Evolutionary conservation across 805 yeast species (phyloP).

Genomic region (Osmozyma mogii): DNA sequence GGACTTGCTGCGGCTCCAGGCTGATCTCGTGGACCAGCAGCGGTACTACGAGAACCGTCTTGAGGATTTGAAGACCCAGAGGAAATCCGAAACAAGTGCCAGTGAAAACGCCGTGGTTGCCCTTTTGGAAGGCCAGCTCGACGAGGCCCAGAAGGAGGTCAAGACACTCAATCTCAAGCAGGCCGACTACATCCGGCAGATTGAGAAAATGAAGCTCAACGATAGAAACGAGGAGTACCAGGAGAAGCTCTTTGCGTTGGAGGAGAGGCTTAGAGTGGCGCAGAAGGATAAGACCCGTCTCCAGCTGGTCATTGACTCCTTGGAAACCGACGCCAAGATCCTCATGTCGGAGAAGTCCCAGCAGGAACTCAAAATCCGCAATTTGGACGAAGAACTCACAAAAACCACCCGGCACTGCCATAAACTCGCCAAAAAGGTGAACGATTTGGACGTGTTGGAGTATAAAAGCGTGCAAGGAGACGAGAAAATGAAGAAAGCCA

Average conservation of each 20-base stretch:
- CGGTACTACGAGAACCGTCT: conserved; percentile 24
- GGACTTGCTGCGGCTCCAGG: no score
- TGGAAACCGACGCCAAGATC: conserved; percentile 24
- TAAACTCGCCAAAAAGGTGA: conserved; percentile 22
- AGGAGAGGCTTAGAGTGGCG: not conserved
- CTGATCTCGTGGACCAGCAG: conserved; percentile 28
- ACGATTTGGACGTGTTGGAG: conserved; percentile 9
- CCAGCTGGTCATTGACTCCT: conserved; percentile 16
- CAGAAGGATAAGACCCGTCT: conserved; percentile 19
- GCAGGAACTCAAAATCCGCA: conserved; percentile 21
- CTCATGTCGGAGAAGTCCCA: conserved; percentile 21
- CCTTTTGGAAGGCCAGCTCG: conserved; percentile 26
- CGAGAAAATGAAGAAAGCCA: conserved; percentile 5
- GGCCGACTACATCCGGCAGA: not conserved
- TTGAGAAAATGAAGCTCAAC: not conserved
- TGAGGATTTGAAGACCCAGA: no score
- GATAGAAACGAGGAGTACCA: conserved; percentile 10
- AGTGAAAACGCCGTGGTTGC: conserved; percentile 13
- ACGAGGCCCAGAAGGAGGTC: conserved; percentile 17
- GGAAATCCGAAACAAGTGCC: no score
- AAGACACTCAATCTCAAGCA: not conserved
- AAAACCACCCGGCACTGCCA: conserved; percentile 22
- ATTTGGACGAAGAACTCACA: conserved; percentile 23
- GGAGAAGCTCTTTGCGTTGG: conserved; percentile 10
- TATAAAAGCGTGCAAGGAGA: conserved; percentile 3